Evolutionary conservation across 2,329 filamentous ascomycete species (phyloP), one percentile per base, ranked within the genome.

Genomic region (Pseudogymnoascus sp.): DNA sequence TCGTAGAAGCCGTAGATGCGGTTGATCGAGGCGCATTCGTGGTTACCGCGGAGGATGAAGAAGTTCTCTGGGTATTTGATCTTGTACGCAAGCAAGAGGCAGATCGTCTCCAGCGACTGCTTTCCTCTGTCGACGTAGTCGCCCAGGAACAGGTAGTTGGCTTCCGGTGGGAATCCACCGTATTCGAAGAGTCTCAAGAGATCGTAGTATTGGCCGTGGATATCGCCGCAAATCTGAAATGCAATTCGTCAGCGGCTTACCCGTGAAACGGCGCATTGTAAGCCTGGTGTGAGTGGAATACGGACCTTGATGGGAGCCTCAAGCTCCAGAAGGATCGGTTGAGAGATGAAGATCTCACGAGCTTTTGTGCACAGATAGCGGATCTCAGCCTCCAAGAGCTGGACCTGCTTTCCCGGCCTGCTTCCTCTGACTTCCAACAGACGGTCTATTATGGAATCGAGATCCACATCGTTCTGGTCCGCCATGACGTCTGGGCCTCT

Each of bases 51-150:
- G 65, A 99, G 86, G 70, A 99, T 90, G 83, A 99, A 99, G 82
- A 99, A 97, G 82, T 99, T 99, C 80, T 99, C 95, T 59, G 95
- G 95, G 77, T 96, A 97, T 82, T 97, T 97, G 85, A 99, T 96
- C 86, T 99, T 99, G 86, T 97, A 99, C 67, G 92, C 92, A 61
- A 99, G 85, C 64, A 99, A 84, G 68, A 99, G 83, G 81, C 92
- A 96, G 78, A 99, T 97, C 70, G 95, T 97, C 83, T 99, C 95
- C 62, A 99, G 88, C 38, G 93, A 97, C 80, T 99, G 95, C 84
- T 99, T 97, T 81, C 95, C 95, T 81, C 95, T 88, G 77, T 99
- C 95, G 72, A 99, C 95, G 74, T 99, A 99, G 76, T 99, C 95
- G 70, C 95, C 95, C 60, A 99, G 89, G 84, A 99, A 99, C 72